phyloP scores from a whole-genome alignment of 345 rosid genomes.

The Cardamine resedifolia region DNA sequence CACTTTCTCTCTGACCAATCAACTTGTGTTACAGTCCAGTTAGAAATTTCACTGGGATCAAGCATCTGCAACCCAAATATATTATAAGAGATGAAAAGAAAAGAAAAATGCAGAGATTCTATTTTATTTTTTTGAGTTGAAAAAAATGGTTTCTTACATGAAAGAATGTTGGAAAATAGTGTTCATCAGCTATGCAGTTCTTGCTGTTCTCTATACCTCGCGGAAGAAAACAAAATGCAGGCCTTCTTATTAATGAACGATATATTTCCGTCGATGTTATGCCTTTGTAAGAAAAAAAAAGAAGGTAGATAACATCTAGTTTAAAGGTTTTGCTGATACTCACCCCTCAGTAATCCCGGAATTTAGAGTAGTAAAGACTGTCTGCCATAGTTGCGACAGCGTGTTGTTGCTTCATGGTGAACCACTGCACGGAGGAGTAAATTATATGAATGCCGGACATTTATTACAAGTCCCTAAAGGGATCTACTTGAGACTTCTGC shows the following conservation, averaged over 20 bases:
- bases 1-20: slow-evolving; percentile 99
- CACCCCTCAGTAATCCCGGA: slow-evolving; percentile 93
- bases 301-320: neutral
- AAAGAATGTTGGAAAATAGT: slow-evolving; percentile 94
- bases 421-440: slow-evolving; percentile 68
- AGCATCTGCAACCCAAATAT: slow-evolving; percentile 53
- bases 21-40: slow-evolving; percentile 92
- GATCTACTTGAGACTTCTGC: slow-evolving; percentile 17
- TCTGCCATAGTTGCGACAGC: slow-evolving; percentile 91
- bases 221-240: slow-evolving; percentile 47
- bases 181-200: slow-evolving; percentile 98
- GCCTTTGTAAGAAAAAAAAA: neutral
- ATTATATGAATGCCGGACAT: neutral
- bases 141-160: slow-evolving; percentile 51
- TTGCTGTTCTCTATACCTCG: slow-evolving; percentile 89
- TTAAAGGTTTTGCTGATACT: slow-evolving; percentile 11
- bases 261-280: too few relatives aligned
- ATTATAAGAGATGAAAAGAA: neutral
- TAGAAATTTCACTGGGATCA: slow-evolving; percentile 88
- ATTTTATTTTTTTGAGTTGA: neutral
- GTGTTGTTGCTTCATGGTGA: slow-evolving; percentile 93
- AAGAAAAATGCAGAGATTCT: neutral
- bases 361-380: slow-evolving; percentile 85
- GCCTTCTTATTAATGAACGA: slow-evolving; percentile 14
- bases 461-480: neutral